Evolutionary conservation across 331 rosid species (phyloP).

Genomic region (Rhamnella rubrinervis): DNA sequence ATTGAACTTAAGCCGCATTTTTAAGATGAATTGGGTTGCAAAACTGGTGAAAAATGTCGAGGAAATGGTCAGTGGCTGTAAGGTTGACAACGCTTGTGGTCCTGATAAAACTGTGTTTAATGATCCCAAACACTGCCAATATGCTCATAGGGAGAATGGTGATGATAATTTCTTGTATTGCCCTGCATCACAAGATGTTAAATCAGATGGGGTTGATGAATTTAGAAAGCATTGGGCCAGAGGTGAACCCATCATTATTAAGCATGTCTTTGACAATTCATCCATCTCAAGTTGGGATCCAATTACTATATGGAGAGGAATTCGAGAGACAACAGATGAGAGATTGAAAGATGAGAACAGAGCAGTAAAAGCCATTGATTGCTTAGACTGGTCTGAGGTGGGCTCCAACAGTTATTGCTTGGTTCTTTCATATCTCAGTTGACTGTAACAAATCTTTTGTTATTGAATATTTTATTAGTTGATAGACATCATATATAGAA

Average conservation of each 20-base stretch:
- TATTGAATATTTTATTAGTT: slow-evolving; percentile 16
- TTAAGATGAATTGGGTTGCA: slow-evolving; percentile 99
- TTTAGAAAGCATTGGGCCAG: slow-evolving; percentile 88
- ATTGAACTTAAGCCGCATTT: slow-evolving; percentile 79
- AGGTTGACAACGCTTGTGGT: slow-evolving; percentile 35
- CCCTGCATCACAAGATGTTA: slow-evolving; percentile 69
- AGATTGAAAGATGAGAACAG: slow-evolving; percentile 68
- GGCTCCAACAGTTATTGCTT: slow-evolving; percentile 10
- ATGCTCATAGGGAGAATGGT: slow-evolving; percentile 57
- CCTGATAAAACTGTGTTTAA: slow-evolving; percentile 33
- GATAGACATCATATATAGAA: slow-evolving; percentile 11
- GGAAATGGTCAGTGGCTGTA: slow-evolving; percentile 97
- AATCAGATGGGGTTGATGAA: slow-evolving; percentile 59
- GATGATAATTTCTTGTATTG: slow-evolving; percentile 65
- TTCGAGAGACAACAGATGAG: slow-evolving; percentile 73
- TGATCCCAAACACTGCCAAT: slow-evolving; percentile 49
- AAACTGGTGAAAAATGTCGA: slow-evolving; percentile 94
- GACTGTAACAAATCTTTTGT: slow-evolving; percentile 14
- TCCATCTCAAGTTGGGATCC: slow-evolving; percentile 89
- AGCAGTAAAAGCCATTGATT: slow-evolving; percentile 75
- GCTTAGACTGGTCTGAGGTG: slow-evolving; percentile 92
- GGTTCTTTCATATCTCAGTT: slow-evolving; percentile 21
- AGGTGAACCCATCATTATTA: slow-evolving; percentile 79
- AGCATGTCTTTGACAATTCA: slow-evolving; percentile 78
- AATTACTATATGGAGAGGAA: slow-evolving; percentile 71